Evolutionary conservation across 805 yeast genomes (phyloP).

Genomic region (Wickerhamiella qilinensis): DNA sequence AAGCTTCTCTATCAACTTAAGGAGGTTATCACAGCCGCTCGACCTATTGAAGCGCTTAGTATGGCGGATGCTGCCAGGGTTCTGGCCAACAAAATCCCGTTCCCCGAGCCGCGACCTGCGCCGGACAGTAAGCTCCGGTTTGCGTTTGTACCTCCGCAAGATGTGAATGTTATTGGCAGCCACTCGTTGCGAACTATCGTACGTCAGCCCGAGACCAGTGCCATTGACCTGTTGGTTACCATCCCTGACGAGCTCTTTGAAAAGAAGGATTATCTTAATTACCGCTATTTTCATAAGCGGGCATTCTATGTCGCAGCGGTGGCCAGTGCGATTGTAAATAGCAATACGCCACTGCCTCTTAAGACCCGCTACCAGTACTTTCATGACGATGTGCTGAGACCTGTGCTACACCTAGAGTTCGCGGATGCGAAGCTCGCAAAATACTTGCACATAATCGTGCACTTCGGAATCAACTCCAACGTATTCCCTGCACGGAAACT

Average conservation of each 20-base stretch:
- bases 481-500: conserved; percentile 62
- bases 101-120: conserved; percentile 26
- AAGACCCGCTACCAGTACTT: conserved; percentile 47
- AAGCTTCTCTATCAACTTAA: conserved; percentile 37
- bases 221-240: conserved; percentile 64
- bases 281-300: conserved; percentile 77
- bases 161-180: conserved; percentile 70
- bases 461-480: conserved; percentile 58
- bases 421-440: conserved; percentile 9
- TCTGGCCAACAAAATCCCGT: conserved; percentile 37
- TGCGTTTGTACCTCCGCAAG: conserved; percentile 51
- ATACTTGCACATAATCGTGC: conserved; percentile 54
- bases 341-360: conserved; percentile 31
- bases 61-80: neutral
- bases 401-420: conserved; percentile 42
- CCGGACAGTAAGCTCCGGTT: conserved; percentile 48
- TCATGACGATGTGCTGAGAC: conserved; percentile 64
- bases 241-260: conserved; percentile 69
- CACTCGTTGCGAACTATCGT: conserved; percentile 78
- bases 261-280: conserved; percentile 78
- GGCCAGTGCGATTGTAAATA: conserved; percentile 40
- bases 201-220: conserved; percentile 42
- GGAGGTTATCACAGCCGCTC: conserved; percentile 28
- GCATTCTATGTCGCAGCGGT: conserved; percentile 73
- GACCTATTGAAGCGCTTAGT: neutral